Conservation (phyloP, 805 yeast genomes). For the Jamesozyma lodderae region DNA sequence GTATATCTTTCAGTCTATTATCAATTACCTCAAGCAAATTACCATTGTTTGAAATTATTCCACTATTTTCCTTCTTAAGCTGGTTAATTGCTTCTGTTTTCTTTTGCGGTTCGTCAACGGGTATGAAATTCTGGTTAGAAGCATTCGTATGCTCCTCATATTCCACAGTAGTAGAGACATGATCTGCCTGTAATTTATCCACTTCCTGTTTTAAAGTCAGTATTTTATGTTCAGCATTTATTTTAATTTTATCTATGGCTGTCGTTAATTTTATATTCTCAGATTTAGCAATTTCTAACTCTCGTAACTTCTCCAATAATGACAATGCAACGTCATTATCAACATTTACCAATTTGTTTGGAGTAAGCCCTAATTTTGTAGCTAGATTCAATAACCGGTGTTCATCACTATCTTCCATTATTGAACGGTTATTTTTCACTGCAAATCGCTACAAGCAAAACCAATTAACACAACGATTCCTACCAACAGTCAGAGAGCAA, state of each 20-base stretch:
- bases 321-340: background rate
- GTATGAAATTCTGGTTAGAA: too few species aligned
- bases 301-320: background rate
- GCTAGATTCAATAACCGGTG: background rate
- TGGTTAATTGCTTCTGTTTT: too few species aligned
- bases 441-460: too few species aligned
- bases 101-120: too few species aligned
- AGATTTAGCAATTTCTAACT: background rate
- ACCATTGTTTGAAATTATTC: background rate
- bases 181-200: too few species aligned
- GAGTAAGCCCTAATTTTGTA: background rate
- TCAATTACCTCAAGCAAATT: background rate
- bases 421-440: too few species aligned
- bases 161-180: too few species aligned
- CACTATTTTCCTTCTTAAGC: too few species aligned
- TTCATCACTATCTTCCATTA: background rate
- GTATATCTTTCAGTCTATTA: too few species aligned
- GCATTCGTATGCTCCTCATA: too few species aligned
- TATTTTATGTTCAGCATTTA: background rate
- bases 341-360: background rate
- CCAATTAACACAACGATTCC: too few species aligned
- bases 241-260: background rate
- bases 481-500: too few species aligned
- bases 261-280: background rate
- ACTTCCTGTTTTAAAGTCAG: background rate